Evolutionary conservation across 2,329 filamentous ascomycete genomes (phyloP), one percentile per base, ranked within the genome.

Genomic region (Trichocomaceae sp.): DNA sequence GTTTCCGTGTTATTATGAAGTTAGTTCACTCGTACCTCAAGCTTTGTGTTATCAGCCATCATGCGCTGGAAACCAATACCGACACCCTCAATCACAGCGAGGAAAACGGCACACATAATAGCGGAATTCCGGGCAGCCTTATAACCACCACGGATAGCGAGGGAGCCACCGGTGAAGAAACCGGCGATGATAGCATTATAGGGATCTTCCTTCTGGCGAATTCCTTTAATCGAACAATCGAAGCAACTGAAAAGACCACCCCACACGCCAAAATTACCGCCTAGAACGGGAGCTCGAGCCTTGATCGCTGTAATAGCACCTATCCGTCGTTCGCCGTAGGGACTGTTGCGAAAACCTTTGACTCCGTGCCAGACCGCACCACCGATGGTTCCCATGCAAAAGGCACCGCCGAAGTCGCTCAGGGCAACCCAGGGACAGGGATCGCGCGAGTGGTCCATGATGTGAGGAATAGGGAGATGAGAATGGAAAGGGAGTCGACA

Each of bases 251-350:
- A 97, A 56, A 97, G 78, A 62, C 93, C 93, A 69, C 93, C 92
- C 92, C 93, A 97, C 55, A 95, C 90, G 66, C 92, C 92, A 66
- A 97, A 99, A 79, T 99, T 99, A 67, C 93, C 93, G 68, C 93
- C 93, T 47, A 97, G 82, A 33, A 97, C 92, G 2, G 93, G 93
- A 42, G 93, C 93, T 69, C 93, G 87, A 69, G 93, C 91, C 81
- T 99, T 99, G 76, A 99, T 90, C 58, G 93, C 93, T 66, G 92
- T 96, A 75, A 99, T 82, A 63, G 93, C 89, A 71, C 93, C 93
- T 79, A 97, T 92, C 72, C 92, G 83, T 71, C 93, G 84, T 79
- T 99, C 93, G 71, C 93, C 93, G 72, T 95, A 90, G 37, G 88
- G 88, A 57, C 85, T 88, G 77, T 89, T 95, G 70, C 90, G 80